A percentile compares a stretch with the other conserved stretches of the same genome.
phyloP scores from a whole-genome alignment of 208 protist species.

The Endotrypanum monterogeii region DNA sequence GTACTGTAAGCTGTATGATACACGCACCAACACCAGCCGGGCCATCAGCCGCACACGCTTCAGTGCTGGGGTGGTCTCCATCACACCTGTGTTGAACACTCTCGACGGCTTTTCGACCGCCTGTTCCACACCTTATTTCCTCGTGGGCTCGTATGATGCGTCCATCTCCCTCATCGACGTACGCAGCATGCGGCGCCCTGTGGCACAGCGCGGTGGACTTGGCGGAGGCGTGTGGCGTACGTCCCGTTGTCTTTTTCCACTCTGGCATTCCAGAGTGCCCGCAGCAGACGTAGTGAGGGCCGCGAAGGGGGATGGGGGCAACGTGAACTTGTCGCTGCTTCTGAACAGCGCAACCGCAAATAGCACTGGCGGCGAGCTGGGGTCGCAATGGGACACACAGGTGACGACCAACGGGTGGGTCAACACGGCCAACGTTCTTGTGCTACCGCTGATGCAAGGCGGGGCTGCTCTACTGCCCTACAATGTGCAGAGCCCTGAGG shows the following conservation, averaged over 20 bases:
- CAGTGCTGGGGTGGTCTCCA: constrained; percentile 76
- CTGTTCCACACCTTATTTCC: constrained; percentile 43
- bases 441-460: constrained; percentile 86
- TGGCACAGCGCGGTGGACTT: constrained; percentile 42
- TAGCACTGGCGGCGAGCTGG: not conserved
- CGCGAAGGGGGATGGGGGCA: not conserved
- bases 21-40: constrained; percentile 26
- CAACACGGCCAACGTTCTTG: constrained; percentile 45
- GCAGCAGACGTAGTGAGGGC: not conserved
- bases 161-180: constrained; percentile 71
- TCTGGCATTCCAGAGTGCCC: not conserved
- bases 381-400: not conserved
- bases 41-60: constrained; percentile 48
- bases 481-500: constrained; percentile 33
- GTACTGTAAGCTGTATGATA: constrained; percentile 61
- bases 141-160: constrained; percentile 87
- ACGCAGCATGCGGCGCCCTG: constrained; percentile 42
- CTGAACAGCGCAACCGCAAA: not conserved
- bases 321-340: constrained; percentile 13
- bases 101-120: not conserved
- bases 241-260: constrained; percentile 45
- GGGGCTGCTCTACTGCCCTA: constrained; percentile 76
- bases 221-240: constrained; percentile 86
- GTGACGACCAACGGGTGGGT: constrained; percentile 34
- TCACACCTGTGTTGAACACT: constrained; percentile 58